Evolutionary conservation across 176 grass and related monocot genomes (phyloP), one percentile per base, ranked within the genome.

Genomic region (Metroxylon sagu): DNA sequence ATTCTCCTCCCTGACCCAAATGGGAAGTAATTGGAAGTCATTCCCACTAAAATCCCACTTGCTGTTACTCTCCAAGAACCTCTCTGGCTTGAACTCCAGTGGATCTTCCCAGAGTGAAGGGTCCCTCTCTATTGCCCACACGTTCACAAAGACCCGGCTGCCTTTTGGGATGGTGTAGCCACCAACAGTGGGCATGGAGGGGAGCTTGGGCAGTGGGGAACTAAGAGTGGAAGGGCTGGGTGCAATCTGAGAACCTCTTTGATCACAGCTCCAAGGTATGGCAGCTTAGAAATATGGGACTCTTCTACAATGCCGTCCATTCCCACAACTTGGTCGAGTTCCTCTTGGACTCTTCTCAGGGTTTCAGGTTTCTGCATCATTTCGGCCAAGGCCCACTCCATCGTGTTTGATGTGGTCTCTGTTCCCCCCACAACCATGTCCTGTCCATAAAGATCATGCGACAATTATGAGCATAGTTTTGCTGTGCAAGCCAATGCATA

Each of bases 361-460:
- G 56, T 64, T 18, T 29, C 25, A 4, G 65, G 65, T 19, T 60
- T 65, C 5, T 59, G 52, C 6, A 92, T 28, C 73, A 92, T 65
- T 76, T 92, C 88, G 17, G 88, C 79, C 88, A 92, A 67, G 14
- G 76, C 76, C 88, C 88, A 92, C 25, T 87, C 88, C 26, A 83
- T 49, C 0, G 83, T 86, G 79, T 86, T 92, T 1, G 88, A 83
- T 6, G 88, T 77, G 17, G 88, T 87, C 50, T 92, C 88, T 0
- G 88, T 83, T 0, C 88, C 88, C 0, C 82, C 83, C 0, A 83
- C 65, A 16, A 87, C 88, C 71, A 92, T 78, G 53, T 92, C 88
- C 86, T 89, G 71, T 59, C 19, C 28, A 16, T 29, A 43, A 70
- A 43, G 10, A 43, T 43, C 1, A 23, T 43, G 1, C 10, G 35